Conservation (phyloP, 257 asterid genomes). For the Cynanchum wilfordii region DNA sequence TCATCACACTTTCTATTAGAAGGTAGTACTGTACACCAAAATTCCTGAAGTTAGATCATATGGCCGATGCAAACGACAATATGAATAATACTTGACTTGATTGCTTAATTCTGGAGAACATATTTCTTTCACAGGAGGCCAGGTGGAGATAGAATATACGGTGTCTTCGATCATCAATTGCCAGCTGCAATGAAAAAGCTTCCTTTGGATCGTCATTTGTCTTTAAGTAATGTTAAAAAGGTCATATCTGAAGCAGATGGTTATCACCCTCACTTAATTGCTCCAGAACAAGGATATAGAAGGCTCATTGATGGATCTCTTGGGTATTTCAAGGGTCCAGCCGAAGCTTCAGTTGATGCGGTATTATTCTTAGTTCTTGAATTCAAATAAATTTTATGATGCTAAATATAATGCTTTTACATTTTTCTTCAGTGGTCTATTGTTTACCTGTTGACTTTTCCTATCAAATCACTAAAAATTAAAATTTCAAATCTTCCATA, state of each 20-base stretch:
- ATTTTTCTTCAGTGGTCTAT: background rate
- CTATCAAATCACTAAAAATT: too few species aligned
- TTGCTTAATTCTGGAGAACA: background rate
- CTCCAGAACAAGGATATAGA: constrained; percentile 99
- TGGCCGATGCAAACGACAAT: background rate
- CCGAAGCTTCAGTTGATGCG: constrained; percentile 98
- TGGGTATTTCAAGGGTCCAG: constrained; percentile 94
- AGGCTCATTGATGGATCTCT: constrained; percentile 95
- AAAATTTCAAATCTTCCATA: background rate
- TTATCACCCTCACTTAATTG: constrained; percentile 94
- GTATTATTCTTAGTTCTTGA: constrained; percentile 32
- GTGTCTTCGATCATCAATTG: constrained; percentile 90
- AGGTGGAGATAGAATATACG: constrained; percentile 87
- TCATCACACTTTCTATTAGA: background rate
- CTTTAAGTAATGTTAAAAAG: constrained; percentile 71
- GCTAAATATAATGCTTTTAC: background rate
- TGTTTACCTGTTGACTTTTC: background rate
- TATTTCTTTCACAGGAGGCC: constrained; percentile 62
- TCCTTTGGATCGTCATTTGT: constrained; percentile 94
- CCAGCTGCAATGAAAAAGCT: constrained; percentile 95
- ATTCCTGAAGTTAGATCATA: background rate
- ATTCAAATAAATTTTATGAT: background rate
- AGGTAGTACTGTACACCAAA: too few species aligned
- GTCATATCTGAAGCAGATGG: constrained; percentile 97
- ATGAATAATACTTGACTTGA: background rate